Conservation (phyloP, 345 rosid genomes). For the Anastatica hierochuntica region DNA sequence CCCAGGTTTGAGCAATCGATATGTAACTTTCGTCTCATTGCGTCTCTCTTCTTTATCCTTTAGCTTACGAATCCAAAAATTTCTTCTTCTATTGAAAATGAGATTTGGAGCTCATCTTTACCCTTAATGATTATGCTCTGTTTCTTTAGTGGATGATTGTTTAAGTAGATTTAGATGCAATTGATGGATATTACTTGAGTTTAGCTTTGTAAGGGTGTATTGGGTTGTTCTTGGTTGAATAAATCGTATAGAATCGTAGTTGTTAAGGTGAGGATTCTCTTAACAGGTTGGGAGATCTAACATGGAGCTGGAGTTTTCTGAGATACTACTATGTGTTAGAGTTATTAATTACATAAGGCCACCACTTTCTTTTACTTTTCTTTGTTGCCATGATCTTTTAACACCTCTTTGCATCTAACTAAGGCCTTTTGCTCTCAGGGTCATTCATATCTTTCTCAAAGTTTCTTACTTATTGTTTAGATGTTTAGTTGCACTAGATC, state of each 20-base stretch:
- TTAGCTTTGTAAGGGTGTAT: background rate
- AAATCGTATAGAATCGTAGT: slow-evolving; percentile 1
- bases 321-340: background rate
- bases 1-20: too few relatives aligned
- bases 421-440: slow-evolving; percentile 25
- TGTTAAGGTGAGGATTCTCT: slow-evolving; percentile 28
- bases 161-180: background rate
- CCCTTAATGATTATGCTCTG: background rate
- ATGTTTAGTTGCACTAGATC: too few relatives aligned
- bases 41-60: too few relatives aligned
- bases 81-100: background rate
- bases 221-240: background rate
- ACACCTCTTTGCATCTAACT: slow-evolving; percentile 17
- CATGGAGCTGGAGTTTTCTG: slow-evolving; percentile 26
- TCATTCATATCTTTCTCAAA: slow-evolving; percentile 27
- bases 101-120: slow-evolving; percentile 7
- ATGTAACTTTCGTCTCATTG: slow-evolving; percentile 14
- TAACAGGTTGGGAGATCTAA: slow-evolving; percentile 30
- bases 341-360: too few relatives aligned
- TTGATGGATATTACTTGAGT: background rate
- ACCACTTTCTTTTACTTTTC: slow-evolving; percentile 2
- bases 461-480: slow-evolving; percentile 19
- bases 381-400: slow-evolving; percentile 11
- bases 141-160: too few relatives aligned
- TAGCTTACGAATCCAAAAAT: slow-evolving; percentile 1